A percentile compares a stretch with the other conserved stretches of the same genome.
phyloP scores from a whole-genome alignment of 2,329 filamentous ascomycete genomes.

The Aurifilum marmelostoma region DNA sequence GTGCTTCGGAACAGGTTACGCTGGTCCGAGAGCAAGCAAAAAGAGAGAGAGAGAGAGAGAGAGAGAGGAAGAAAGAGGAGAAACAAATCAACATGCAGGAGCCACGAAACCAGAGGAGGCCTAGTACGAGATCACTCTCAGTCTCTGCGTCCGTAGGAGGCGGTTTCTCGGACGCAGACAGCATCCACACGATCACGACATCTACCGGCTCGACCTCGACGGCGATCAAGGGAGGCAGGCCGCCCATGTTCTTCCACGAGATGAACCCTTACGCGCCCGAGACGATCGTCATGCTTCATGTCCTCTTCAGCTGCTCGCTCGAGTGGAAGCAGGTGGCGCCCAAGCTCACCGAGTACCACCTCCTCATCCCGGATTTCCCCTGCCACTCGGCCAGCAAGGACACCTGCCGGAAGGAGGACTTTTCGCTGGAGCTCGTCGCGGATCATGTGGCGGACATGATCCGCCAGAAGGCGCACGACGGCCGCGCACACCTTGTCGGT shows the following conservation, averaged over 20 bases:
- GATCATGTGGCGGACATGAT: constrained; percentile 43
- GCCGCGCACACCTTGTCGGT: constrained; percentile 45
- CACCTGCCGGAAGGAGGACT: constrained; percentile 35
- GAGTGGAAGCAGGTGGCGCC: constrained; percentile 47
- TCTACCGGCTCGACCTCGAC: constrained; percentile 10
- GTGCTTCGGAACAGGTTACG: too few relatives aligned
- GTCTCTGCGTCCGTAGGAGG: background rate
- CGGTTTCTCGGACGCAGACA: constrained; percentile 5
- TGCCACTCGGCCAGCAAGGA: constrained; percentile 43
- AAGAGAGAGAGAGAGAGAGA: background rate
- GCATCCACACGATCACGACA: constrained; percentile 19
- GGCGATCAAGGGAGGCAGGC: constrained; percentile 12
- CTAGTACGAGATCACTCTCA: constrained; percentile 2
- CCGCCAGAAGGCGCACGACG: constrained; percentile 39
- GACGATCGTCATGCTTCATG: constrained; percentile 52
- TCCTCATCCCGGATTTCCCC: constrained; percentile 45
- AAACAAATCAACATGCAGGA: background rate
- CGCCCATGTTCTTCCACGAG: constrained; percentile 28
- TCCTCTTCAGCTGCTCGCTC: constrained; percentile 49
- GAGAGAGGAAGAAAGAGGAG: background rate
- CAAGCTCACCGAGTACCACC: constrained; percentile 42
- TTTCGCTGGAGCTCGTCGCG: constrained; percentile 38
- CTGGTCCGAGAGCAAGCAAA: too few relatives aligned
- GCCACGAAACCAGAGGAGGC: background rate
- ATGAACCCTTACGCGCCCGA: constrained; percentile 27